These are phyloP conservation scores for Globisporangium cystogenes DNA, from an alignment of 352 stramenopile genomes.

Conservation along the genomic window DNA sequence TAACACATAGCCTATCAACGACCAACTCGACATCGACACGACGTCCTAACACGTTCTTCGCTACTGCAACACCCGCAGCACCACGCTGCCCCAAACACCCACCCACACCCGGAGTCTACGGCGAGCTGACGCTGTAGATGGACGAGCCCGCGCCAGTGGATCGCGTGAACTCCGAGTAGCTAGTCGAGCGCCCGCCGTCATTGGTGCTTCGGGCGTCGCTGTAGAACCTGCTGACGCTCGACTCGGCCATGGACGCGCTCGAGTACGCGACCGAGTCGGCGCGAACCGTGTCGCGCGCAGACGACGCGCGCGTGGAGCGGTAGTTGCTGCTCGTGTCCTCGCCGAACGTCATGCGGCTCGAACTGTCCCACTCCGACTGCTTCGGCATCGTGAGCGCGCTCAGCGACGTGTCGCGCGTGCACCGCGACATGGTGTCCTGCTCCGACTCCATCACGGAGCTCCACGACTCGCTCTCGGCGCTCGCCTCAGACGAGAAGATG, in stretches of 20 bases:
- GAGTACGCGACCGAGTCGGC: constrained; percentile 4
- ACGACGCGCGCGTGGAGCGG: constrained; percentile 8
- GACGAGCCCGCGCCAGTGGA: constrained; percentile 11
- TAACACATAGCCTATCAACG: too few relatives aligned
- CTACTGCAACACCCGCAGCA: too few relatives aligned
- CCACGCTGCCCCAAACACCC: too few relatives aligned
- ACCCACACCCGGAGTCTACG: too few relatives aligned
- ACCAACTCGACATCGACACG: too few relatives aligned
- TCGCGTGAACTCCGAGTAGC: constrained; percentile 11
- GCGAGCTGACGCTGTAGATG: constrained; percentile 13
- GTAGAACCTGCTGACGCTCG: constrained; percentile 3
- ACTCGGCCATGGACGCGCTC: neutral
- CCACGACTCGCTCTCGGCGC: constrained; percentile 55
- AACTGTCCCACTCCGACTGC: constrained; percentile 24
- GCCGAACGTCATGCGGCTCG: constrained; percentile 3
- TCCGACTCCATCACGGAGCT: constrained; percentile 75
- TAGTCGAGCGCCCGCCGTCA: constrained; percentile 3
- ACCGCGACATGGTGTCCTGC: constrained; percentile 28
- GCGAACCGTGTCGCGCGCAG: constrained; percentile 3
- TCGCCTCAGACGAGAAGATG: constrained; percentile 40
- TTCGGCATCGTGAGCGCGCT: constrained; percentile 44
- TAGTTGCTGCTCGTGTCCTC: constrained; percentile 15
- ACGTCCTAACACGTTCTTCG: too few relatives aligned
- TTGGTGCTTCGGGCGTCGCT: neutral
- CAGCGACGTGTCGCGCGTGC: constrained; percentile 67